A percentile compares a stretch with the other conserved stretches of the same genome.
These are phyloP conservation scores for Saxispiralis lemnorum DNA, from an alignment of 495 filamentous ascomycete species.

Conservation along the genomic window DNA sequence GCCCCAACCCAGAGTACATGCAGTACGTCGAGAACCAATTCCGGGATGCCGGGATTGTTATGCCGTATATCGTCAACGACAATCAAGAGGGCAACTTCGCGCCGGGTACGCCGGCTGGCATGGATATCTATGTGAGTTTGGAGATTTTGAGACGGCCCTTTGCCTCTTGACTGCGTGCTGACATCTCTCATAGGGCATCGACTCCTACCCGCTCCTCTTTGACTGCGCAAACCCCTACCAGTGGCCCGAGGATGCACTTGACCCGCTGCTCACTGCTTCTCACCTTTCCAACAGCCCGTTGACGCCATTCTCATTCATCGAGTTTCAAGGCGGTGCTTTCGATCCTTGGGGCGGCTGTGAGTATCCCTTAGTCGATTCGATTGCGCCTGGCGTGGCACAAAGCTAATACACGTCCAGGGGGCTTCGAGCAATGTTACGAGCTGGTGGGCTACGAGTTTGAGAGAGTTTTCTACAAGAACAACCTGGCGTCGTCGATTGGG, in stretches of 20 bases:
- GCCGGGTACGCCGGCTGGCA: constrained; percentile 45
- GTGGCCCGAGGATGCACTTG: constrained; percentile 27
- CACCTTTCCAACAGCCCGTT: constrained; percentile 43
- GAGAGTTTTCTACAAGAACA: constrained; percentile 67
- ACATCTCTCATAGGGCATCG: constrained; percentile 32
- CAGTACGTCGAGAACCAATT: constrained; percentile 50
- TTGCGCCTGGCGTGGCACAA: neutral
- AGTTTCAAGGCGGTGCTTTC: constrained; percentile 55
- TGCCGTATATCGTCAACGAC: constrained; percentile 67
- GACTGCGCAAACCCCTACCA: constrained; percentile 26
- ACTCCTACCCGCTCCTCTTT: constrained; percentile 47
- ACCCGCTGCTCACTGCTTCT: constrained; percentile 24
- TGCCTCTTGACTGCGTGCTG: too few species aligned
- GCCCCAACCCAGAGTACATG: constrained; percentile 48
- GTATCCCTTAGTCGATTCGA: neutral
- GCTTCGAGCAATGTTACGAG: constrained; percentile 41
- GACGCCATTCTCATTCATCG: constrained; percentile 51
- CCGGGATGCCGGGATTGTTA: constrained; percentile 48
- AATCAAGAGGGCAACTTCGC: constrained; percentile 42
- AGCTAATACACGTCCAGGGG: constrained; percentile 13
- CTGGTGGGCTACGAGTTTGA: constrained; percentile 55
- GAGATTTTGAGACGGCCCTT: too few species aligned
- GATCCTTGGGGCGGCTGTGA: constrained; percentile 44
- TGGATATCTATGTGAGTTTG: constrained; percentile 45
- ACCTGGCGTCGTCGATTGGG: constrained; percentile 42